phyloP scores from a whole-genome alignment of 306 rosid species.

The Myrica gale region DNA sequence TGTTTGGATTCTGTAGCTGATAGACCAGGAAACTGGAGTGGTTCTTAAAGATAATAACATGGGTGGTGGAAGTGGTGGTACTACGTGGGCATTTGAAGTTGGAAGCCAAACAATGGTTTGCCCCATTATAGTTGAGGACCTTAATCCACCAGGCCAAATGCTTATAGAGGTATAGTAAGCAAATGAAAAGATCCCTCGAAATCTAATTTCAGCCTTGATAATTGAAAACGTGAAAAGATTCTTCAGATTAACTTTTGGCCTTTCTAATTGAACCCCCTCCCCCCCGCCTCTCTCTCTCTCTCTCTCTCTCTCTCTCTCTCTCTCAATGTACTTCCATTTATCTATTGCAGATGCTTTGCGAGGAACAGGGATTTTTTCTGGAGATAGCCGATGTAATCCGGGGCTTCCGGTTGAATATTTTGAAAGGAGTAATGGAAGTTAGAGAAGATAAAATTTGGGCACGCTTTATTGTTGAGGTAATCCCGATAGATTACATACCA shows the following conservation, averaged over 20 bases:
- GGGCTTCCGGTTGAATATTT: slow-evolving; percentile 64
- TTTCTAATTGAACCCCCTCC: not conserved
- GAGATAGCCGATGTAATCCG: slow-evolving; percentile 70
- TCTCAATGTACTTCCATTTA: slow-evolving; percentile 16
- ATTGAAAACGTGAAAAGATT: not conserved
- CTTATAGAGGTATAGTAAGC: slow-evolving; percentile 64
- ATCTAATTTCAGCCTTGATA: not conserved
- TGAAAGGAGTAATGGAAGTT: slow-evolving; percentile 75
- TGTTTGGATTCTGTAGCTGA: slow-evolving; percentile 46
- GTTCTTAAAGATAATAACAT: slow-evolving; percentile 38
- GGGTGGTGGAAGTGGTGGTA: slow-evolving; percentile 43
- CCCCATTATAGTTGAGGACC: slow-evolving; percentile 85
- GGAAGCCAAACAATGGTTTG: slow-evolving; percentile 62
- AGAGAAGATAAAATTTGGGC: slow-evolving; percentile 74
- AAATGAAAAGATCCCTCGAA: slow-evolving; percentile 9
- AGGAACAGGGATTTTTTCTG: slow-evolving; percentile 68
- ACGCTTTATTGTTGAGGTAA: slow-evolving; percentile 75
- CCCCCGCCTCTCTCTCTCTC: not conserved
- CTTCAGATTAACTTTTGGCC: not conserved
- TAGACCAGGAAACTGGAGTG: slow-evolving; percentile 44
- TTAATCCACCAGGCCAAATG: slow-evolving; percentile 73
- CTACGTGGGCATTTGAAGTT: slow-evolving; percentile 79
- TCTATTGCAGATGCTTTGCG: slow-evolving; percentile 69
- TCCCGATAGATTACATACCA: not conserved
- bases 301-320: not conserved